Conservation (phyloP, 352 stramenopile species). For the Phytopythium helicoides region DNA sequence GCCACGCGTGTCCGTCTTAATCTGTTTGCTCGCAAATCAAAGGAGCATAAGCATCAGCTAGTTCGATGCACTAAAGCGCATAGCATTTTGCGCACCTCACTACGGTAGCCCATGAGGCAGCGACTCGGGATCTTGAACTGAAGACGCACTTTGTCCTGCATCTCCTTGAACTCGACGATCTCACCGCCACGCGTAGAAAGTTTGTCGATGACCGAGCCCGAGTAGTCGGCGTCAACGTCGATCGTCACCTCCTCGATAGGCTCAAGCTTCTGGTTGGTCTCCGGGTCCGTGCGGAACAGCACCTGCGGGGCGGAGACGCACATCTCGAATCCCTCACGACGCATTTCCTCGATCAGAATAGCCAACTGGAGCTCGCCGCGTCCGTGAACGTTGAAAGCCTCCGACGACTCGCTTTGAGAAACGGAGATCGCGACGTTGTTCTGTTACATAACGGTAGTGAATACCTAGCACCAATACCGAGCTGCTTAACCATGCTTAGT, state of each 20-base stretch:
- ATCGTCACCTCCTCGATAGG: slow-evolving; percentile 94
- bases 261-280: slow-evolving; percentile 87
- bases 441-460: slow-evolving; percentile 23
- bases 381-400: slow-evolving; percentile 95
- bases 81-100: slow-evolving; percentile 31
- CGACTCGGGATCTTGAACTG: slow-evolving; percentile 96
- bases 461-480: background rate
- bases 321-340: slow-evolving; percentile 98
- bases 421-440: slow-evolving; percentile 98
- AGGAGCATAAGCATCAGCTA: slow-evolving; percentile 6
- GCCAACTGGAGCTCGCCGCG: slow-evolving; percentile 97
- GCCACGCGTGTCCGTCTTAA: slow-evolving; percentile 94
- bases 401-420: slow-evolving; percentile 78
- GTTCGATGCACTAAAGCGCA: background rate
- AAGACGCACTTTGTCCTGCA: slow-evolving; percentile 92
- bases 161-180: slow-evolving; percentile 90
- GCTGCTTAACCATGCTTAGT: background rate
- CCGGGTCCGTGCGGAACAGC: slow-evolving; percentile 86
- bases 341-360: slow-evolving; percentile 99
- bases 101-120: slow-evolving; percentile 96
- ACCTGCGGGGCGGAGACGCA: slow-evolving; percentile 96
- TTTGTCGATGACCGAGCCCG: slow-evolving; percentile 96
- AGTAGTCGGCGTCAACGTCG: slow-evolving; percentile 96
- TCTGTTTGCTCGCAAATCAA: slow-evolving; percentile 40
- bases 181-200: slow-evolving; percentile 93